phyloP scores from a whole-genome alignment of 1,139 yeast genomes.

The Scheffersomyces lignicola region DNA sequence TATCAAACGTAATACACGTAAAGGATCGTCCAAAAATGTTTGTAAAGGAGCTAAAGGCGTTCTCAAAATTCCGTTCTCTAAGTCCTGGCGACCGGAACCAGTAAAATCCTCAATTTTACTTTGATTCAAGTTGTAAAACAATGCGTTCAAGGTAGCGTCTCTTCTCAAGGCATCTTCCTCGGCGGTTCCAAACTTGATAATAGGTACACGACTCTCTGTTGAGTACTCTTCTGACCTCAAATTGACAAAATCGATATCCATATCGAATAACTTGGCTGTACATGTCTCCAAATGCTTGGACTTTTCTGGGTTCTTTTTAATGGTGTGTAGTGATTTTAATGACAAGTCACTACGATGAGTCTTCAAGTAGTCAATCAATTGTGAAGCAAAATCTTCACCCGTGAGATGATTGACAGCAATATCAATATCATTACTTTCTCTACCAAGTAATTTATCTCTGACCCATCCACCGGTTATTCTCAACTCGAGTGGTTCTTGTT shows the following conservation, averaged over 20 bases:
- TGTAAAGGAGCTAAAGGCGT: slow-evolving; percentile 85
- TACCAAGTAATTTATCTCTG: slow-evolving; percentile 84
- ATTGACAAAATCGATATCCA: slow-evolving; percentile 91
- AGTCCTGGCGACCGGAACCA: slow-evolving; percentile 68
- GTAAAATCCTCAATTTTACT: slow-evolving; percentile 82
- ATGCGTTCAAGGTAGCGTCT: slow-evolving; percentile 91
- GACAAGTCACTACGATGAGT: slow-evolving; percentile 42
- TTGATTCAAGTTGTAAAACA: slow-evolving; percentile 77
- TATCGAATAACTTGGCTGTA: slow-evolving; percentile 77
- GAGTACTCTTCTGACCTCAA: slow-evolving; percentile 85
- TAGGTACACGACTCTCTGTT: slow-evolving; percentile 78
- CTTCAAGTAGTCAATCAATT: slow-evolving; percentile 55
- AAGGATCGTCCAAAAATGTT: slow-evolving; percentile 91
- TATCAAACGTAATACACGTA: slow-evolving; percentile 78
- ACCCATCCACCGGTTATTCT: slow-evolving; percentile 99
- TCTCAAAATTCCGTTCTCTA: slow-evolving; percentile 66
- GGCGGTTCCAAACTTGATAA: slow-evolving; percentile 79
- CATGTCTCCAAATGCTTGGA: slow-evolving; percentile 96
- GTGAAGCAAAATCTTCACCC: slow-evolving; percentile 83
- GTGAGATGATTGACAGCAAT: slow-evolving; percentile 82
- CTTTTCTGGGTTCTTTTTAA: slow-evolving; percentile 90
- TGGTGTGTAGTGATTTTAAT: slow-evolving; percentile 66
- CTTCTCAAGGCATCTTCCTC: slow-evolving; percentile 88
- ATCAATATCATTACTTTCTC: slow-evolving; percentile 82
- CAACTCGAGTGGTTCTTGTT: slow-evolving; percentile 38